A percentile compares a stretch with the other conserved stretches of the same genome.
These are phyloP conservation scores for Fusarium verrucosum DNA, from an alignment of 2,329 filamentous ascomycete species.

Conservation along the genomic window DNA sequence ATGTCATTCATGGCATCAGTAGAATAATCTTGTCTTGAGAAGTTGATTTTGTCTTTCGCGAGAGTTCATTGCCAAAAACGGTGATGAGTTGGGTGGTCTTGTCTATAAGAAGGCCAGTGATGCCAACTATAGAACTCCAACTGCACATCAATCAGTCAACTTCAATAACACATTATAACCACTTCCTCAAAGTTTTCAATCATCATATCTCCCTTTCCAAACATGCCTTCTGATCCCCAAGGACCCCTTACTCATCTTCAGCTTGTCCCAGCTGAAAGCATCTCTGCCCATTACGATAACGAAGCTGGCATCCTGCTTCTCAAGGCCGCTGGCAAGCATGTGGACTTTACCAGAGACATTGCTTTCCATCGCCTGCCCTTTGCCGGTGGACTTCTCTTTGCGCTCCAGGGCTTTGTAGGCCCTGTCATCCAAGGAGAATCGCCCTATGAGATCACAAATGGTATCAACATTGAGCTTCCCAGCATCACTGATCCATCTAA, in stretches of 20 bases:
- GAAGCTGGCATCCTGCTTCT: slow-evolving; percentile 8
- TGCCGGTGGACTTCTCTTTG: slow-evolving; percentile 15
- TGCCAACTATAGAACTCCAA: not conserved
- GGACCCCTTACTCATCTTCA: slow-evolving; percentile 10
- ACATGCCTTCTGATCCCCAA: not conserved
- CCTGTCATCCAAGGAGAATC: slow-evolving; percentile 3
- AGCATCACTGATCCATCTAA: slow-evolving; percentile 6
- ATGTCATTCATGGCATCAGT: not conserved
- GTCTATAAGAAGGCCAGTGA: not conserved
- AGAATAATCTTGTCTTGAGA: not conserved
- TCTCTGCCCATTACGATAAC: slow-evolving; percentile 17
- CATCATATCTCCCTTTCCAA: not conserved
- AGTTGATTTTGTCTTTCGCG: accelerated
- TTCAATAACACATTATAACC: accelerated
- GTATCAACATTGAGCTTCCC: slow-evolving; percentile 16
- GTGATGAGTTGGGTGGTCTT: too few species aligned
- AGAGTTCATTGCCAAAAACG: not conserved
- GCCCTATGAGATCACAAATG: slow-evolving; percentile 3
- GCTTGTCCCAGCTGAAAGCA: slow-evolving; percentile 8
- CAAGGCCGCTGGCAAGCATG: slow-evolving; percentile 9
- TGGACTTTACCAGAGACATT: slow-evolving; percentile 11
- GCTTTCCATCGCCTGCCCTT: slow-evolving; percentile 13
- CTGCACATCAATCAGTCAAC: not conserved
- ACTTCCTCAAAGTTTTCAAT: too few species aligned
- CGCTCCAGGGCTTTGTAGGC: slow-evolving; percentile 11